Evolutionary conservation across 192 early-diverging fungal species (phyloP).

Genomic region (Umbelopsis sp.): DNA sequence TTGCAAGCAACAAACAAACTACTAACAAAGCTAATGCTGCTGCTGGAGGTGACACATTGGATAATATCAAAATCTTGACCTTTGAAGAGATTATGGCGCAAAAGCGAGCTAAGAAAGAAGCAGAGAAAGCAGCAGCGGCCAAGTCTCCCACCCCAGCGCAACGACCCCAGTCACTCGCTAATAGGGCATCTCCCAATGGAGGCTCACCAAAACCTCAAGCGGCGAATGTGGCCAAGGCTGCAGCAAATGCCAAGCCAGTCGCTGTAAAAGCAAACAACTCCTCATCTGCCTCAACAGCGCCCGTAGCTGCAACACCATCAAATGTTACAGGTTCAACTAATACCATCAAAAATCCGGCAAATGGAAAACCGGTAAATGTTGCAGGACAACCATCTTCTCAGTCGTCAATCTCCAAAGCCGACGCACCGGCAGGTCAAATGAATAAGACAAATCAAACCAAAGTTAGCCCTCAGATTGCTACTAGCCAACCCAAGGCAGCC

Average conservation of each 20-base stretch:
- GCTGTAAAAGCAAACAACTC: neutral
- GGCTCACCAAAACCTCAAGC: too few relatives aligned
- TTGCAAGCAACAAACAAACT: neutral
- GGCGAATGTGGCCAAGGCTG: too few relatives aligned
- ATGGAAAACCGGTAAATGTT: too few relatives aligned
- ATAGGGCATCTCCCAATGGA: too few relatives aligned
- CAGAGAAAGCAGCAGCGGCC: neutral
- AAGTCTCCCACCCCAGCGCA: neutral
- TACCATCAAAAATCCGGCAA: neutral
- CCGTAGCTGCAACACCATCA: neutral
- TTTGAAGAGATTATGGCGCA: conserved; percentile 21
- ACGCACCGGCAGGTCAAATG: neutral
- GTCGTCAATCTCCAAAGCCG: too few relatives aligned
- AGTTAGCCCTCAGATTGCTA: too few relatives aligned
- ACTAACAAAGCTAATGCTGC: conserved; percentile 6
- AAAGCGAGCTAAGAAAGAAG: conserved; percentile 9
- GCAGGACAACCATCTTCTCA: too few relatives aligned
- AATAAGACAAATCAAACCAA: neutral
- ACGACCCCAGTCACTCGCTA: too few relatives aligned
- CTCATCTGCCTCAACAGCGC: neutral
- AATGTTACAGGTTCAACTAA: neutral
- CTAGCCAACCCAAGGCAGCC: neutral
- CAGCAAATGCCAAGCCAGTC: neutral
- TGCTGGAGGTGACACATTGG: neutral
- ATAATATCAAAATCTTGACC: conserved; percentile 5